These are phyloP conservation scores for Adansonia gregorii DNA, from an alignment of 441 rosid genomes.

Conservation along the genomic window DNA sequence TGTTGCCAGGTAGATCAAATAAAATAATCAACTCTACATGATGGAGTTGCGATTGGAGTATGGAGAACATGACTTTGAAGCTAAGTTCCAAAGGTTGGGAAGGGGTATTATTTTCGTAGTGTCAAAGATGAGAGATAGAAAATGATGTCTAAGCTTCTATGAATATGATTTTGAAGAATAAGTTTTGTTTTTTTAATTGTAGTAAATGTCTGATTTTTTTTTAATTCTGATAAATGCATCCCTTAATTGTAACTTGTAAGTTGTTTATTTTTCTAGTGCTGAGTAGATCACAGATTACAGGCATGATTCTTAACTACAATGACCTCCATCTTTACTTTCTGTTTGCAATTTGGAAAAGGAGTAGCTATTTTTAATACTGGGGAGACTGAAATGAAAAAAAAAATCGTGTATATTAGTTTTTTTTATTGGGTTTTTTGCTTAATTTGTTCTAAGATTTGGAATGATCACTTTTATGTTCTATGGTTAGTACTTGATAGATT, in stretches of 20 bases:
- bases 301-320: background rate
- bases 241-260: background rate
- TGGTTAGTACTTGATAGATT: slow-evolving; percentile 2
- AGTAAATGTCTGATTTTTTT: background rate
- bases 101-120: background rate
- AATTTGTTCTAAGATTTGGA: background rate
- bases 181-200: slow-evolving; percentile 4
- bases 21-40: background rate
- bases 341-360: background rate
- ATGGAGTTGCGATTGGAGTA: slow-evolving; percentile 12
- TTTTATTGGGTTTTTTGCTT: too few species aligned
- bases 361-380: too few species aligned
- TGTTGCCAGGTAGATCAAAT: slow-evolving; percentile 23
- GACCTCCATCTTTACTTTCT: slow-evolving; percentile 1
- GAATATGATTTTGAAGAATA: slow-evolving; percentile 19
- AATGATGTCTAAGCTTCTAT: slow-evolving; percentile 30
- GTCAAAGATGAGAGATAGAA: slow-evolving; percentile 18
- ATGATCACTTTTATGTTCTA: background rate
- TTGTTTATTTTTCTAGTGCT: background rate
- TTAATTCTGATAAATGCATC: background rate
- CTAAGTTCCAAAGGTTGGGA: slow-evolving; percentile 31
- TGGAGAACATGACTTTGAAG: slow-evolving; percentile 35
- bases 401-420: too few species aligned
- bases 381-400: too few species aligned
- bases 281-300: background rate